Evolutionary conservation across 768 basidiomycete species (phyloP), one percentile per base, ranked within the genome.

Genomic region (Zangia roseola): DNA sequence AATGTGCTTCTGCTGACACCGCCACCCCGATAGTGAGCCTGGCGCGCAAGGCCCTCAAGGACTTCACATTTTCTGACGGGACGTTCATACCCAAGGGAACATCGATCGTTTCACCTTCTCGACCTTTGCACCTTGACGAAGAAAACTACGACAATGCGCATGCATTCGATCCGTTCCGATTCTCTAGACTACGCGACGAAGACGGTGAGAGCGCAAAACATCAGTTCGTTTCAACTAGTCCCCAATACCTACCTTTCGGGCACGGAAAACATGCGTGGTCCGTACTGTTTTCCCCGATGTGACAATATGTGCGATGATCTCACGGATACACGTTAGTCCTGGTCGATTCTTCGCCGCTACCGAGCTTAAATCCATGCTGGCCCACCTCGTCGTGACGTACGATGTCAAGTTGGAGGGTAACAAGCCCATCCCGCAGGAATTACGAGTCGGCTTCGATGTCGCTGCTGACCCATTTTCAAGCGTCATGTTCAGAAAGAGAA

Each of bases 131-230:
- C 40, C 50, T 35, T 33, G 58, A 59, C 44, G 24, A 35, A 5
- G 24, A 39, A 24, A 1, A 34, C 21, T 74, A 75, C 40, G 52
- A 64, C 7, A 59, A 71, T 30, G 58, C 74, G 2, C 31, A 6
- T 31, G 31, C 2, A 31, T 31, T 31, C 14, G 14, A 31, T 31
- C 31, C 31, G 31, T 31, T 76, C 62, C 75, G 80, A 14, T 81
- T 78, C 53, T 67, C 68, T 2, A 58, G 68, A 9, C 63, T 70
- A 51, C 58, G 68, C 46, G 67, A 73, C 17, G 60, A 67, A 5
- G 70, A 31, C 6, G 31, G 59, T 3, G 73, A 73, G 20, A 50
- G 49, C n/a, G 53, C 55, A 10, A 71, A 68, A 52, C 59, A 71
- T 46, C 69, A 70, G 42, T 63, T 71, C 44, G 64, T 67, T 30